These are phyloP conservation scores for Xylaria sp. DNA, from an alignment of 2,329 filamentous ascomycete species.

Conservation along the genomic window DNA sequence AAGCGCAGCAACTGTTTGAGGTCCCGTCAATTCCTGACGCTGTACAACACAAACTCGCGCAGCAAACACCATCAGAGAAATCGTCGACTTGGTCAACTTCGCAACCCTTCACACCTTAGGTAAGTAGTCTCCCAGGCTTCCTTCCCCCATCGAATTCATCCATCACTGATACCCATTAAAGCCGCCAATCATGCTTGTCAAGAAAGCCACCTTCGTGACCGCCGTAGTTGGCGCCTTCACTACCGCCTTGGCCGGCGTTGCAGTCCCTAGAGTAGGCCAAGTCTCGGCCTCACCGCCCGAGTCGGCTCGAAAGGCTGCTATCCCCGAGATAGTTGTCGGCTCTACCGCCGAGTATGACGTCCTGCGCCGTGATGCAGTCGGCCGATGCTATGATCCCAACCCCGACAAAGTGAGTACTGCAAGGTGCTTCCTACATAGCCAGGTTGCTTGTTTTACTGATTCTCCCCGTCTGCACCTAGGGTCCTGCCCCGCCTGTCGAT, in stretches of 20 bases:
- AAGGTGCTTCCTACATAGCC: neutral
- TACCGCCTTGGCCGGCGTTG: neutral
- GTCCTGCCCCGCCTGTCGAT: slow-evolving; percentile 31
- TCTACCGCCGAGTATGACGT: slow-evolving; percentile 3
- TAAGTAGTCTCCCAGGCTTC: no score
- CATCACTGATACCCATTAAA: neutral
- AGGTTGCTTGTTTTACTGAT: neutral
- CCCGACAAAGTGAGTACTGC: slow-evolving; percentile 16
- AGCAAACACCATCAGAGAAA: neutral
- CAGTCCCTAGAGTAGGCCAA: neutral
- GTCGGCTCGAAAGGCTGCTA: neutral
- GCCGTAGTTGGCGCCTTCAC: neutral
- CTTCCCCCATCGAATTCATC: neutral
- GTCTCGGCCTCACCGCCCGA: neutral
- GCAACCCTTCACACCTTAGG: neutral
- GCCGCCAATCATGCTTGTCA: slow-evolving; percentile 13
- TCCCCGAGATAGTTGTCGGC: slow-evolving; percentile 1
- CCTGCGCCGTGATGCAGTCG: slow-evolving; percentile 15
- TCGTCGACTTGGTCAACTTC: neutral
- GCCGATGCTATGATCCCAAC: slow-evolving; percentile 28
- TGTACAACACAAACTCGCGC: neutral
- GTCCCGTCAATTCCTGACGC: no score
- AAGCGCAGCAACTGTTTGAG: neutral
- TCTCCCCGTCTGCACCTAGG: slow-evolving; percentile 17
- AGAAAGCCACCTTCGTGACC: slow-evolving; percentile 1